Evolutionary conservation across 1,284 basidiomycete genomes (phyloP).

Genomic region (Grifola frondosa): DNA sequence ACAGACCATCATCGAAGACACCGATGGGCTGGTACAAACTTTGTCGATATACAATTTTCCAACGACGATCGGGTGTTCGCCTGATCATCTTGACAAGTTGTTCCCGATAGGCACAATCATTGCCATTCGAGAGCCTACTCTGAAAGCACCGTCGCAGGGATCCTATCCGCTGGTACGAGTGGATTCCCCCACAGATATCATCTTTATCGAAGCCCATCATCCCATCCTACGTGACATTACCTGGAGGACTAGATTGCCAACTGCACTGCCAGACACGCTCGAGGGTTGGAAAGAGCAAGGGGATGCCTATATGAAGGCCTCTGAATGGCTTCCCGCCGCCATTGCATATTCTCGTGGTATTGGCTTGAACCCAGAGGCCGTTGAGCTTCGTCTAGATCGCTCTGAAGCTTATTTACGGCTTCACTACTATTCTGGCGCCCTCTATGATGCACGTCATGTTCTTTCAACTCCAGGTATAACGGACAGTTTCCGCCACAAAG

Average conservation of each 20-base stretch:
- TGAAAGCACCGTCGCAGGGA: conserved; percentile 24
- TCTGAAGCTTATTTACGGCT: conserved; percentile 12
- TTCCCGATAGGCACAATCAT: conserved; percentile 31
- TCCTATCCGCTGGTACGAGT: conserved; percentile 26
- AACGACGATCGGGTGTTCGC: conserved; percentile 15
- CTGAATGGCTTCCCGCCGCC: no score
- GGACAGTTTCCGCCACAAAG: conserved; percentile 3
- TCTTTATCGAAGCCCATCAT: conserved; percentile 17
- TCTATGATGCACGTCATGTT: conserved; percentile 3
- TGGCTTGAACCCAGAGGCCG: no score
- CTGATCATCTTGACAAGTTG: conserved; percentile 25
- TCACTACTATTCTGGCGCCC: conserved; percentile 6
- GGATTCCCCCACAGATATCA: conserved; percentile 32
- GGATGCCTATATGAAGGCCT: no score
- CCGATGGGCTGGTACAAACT: no score
- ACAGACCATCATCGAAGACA: no score
- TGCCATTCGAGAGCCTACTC: conserved; percentile 34
- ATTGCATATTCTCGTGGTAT: no score
- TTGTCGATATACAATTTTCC: not conserved
- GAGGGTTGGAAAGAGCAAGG: no score
- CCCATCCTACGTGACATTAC: conserved; percentile 6
- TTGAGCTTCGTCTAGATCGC: no score
- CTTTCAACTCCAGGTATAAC: not conserved
- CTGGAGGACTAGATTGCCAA: conserved; percentile 10
- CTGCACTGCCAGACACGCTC: no score